Evolutionary conservation across 1,139 yeast species (phyloP).

Genomic region (Geotrichum histeridarum): DNA sequence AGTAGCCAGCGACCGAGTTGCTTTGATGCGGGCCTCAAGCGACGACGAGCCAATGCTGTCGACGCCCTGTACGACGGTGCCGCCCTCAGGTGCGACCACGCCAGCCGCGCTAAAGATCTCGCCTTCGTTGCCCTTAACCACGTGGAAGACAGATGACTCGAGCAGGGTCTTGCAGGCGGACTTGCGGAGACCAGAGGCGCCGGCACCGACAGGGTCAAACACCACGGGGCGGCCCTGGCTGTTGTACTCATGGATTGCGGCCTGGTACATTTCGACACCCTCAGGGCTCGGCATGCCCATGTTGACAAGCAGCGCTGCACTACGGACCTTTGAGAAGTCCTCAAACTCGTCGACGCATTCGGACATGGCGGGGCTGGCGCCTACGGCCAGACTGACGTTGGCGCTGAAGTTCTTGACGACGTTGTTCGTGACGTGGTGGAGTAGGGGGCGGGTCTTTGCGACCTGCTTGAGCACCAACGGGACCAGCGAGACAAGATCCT

Average conservation of each 20-base stretch:
- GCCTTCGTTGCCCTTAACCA: slow-evolving; percentile 84
- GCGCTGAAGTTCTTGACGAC: slow-evolving; percentile 91
- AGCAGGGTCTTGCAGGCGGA: slow-evolving; percentile 48
- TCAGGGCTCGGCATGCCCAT: slow-evolving; percentile 64
- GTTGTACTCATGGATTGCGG: slow-evolving; percentile 60
- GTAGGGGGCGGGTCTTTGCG: slow-evolving; percentile 47
- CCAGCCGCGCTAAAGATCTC: slow-evolving; percentile 57
- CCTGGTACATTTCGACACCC: slow-evolving; percentile 43
- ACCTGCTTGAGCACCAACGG: slow-evolving; percentile 15
- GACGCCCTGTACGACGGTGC: slow-evolving; percentile 24
- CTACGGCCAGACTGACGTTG: slow-evolving; percentile 78
- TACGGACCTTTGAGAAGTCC: slow-evolving; percentile 55
- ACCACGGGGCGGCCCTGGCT: slow-evolving; percentile 55
- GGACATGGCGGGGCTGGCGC: slow-evolving; percentile 92
- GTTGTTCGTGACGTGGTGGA: slow-evolving; percentile 83
- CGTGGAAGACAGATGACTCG: slow-evolving; percentile 55
- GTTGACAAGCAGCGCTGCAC: slow-evolving; percentile 57
- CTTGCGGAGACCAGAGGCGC: slow-evolving; percentile 64
- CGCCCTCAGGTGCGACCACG: slow-evolving; percentile 37
- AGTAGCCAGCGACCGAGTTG: slow-evolving; percentile 50
- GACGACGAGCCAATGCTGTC: slow-evolving; percentile 37
- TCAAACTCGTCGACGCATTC: slow-evolving; percentile 63
- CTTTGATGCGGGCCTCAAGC: slow-evolving; percentile 29
- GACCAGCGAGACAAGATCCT: slow-evolving; percentile 21
- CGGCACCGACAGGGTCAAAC: slow-evolving; percentile 90